Evolutionary conservation across 2,329 filamentous ascomycete genomes (phyloP).

Genomic region (Hypoxylon sp.): DNA sequence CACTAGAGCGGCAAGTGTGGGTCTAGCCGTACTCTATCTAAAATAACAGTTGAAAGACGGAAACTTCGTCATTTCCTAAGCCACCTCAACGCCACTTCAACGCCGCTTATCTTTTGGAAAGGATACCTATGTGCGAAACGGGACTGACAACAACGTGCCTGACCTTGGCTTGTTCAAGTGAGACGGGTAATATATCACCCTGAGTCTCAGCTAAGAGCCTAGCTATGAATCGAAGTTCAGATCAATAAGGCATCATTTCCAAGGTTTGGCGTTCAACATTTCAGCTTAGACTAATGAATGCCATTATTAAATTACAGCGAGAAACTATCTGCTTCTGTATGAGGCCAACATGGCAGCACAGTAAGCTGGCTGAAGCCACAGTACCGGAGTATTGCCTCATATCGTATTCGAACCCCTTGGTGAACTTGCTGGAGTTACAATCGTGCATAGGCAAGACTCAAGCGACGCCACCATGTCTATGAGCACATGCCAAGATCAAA

Average conservation of each 20-base stretch:
- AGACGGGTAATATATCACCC: slow-evolving; percentile 26
- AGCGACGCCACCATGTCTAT: slow-evolving; percentile 5
- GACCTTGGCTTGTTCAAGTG: slow-evolving; percentile 5
- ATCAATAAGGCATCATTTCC: neutral
- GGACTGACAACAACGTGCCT: slow-evolving; percentile 2
- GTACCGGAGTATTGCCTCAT: neutral
- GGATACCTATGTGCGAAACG: neutral
- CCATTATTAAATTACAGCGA: too few species aligned
- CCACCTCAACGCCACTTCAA: slow-evolving; percentile 1
- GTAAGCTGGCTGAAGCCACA: slow-evolving; percentile 20
- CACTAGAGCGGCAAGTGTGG: slow-evolving; percentile 9
- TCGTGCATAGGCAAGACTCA: slow-evolving; percentile 4
- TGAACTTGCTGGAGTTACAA: neutral
- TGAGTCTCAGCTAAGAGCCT: slow-evolving; percentile 4
- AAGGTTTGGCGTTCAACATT: too few species aligned
- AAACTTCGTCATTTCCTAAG: slow-evolving; percentile 9
- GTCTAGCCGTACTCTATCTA: slow-evolving; percentile 14
- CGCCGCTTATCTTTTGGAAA: too few species aligned
- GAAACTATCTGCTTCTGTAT: neutral
- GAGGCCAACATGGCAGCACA: slow-evolving; percentile 2
- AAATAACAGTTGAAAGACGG: slow-evolving; percentile 6
- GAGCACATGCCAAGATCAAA: slow-evolving; percentile 16
- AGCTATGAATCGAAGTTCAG: too few species aligned
- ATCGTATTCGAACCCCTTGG: neutral
- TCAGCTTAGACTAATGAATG: too few species aligned